Conservation (phyloP, 1,284 basidiomycete species). For the Cutaneotrichosporon mucoides region DNA sequence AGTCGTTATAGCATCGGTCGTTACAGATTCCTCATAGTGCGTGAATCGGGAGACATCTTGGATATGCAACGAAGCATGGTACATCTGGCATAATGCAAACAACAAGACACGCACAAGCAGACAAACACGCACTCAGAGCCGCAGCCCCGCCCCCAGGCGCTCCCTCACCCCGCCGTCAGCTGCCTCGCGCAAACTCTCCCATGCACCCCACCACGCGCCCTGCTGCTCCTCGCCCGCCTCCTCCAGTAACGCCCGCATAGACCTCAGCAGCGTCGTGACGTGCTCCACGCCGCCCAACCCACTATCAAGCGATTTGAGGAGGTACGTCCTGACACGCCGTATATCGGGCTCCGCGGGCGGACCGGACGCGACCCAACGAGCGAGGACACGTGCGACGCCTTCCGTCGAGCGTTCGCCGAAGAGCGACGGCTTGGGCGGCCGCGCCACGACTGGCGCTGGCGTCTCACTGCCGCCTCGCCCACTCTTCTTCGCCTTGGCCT, state of each 20-base stretch:
- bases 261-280: conserved; percentile 65
- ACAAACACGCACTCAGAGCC: conserved; percentile 10
- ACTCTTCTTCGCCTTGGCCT: too few relatives aligned
- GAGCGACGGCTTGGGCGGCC: conserved; percentile 52
- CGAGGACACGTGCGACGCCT: conserved; percentile 65
- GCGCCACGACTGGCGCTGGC: conserved; percentile 54
- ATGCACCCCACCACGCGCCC: conserved; percentile 60
- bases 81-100: too few relatives aligned
- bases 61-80: too few relatives aligned
- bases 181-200: conserved; percentile 59
- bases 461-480: too few relatives aligned
- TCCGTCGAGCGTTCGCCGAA: conserved; percentile 60
- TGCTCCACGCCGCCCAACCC: conserved; percentile 55
- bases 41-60: too few relatives aligned
- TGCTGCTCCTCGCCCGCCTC: conserved; percentile 35
- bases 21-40: too few relatives aligned
- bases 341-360: conserved; percentile 64
- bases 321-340: conserved; percentile 63
- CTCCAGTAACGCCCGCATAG: conserved; percentile 58
- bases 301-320: conserved; percentile 63
- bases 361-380: conserved; percentile 64
- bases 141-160: conserved; percentile 62
- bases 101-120: too few relatives aligned
- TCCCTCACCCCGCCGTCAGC: conserved; percentile 60
- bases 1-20: too few relatives aligned